Evolutionary conservation across 2,329 filamentous ascomycete species (phyloP), one percentile per base, ranked within the genome.

Genomic region (Venturiaceae sp.): DNA sequence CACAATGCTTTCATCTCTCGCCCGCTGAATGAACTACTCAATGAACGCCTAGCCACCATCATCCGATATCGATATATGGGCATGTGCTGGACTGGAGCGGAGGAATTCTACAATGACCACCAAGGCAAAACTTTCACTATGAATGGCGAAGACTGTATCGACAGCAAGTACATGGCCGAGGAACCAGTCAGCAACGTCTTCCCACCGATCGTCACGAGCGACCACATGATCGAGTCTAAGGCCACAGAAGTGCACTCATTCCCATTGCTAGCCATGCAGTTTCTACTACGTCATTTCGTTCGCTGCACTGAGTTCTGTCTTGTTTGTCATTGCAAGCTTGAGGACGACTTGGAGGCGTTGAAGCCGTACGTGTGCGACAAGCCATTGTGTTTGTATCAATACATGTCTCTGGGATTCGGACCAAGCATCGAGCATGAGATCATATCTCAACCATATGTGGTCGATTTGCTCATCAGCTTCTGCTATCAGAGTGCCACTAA

Each of bases 351-450:
- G 37, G 83, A 86, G 64, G 83, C 86, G 1, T 75, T 91, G 60
- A 90, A 88, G 64, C 88, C 88, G 2, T 79, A 80, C 61, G 90
- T 96, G 47, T 96, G 92, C 71, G 82, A 82, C 23, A 80, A 82
- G 13, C 76, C 80, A 1, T 77, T 96, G 3, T 96, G 92, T 66
- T 75, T 95, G 3, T 95, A 88, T 66, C 92, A 96, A 67, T 95
- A 94, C 72, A 88, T 95, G 79, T 79, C 82, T 16, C 77, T 95
- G n/a, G 90, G 90, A 0, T 86, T 96, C 66, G 92, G 91, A 0
- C 87, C 89, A 1, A 90, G 84, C 64, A 83, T 95, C 58, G 91
- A 96, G 68, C 84, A 92, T 67, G 90, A 96, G 66, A 87, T 96
- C 23, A 67, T 87, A 28, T 82, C 83, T 13, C 88, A 92, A 67